These are phyloP conservation scores for Fistulina hepatica DNA, from an alignment of 1,284 basidiomycete species.

Conservation along the genomic window DNA sequence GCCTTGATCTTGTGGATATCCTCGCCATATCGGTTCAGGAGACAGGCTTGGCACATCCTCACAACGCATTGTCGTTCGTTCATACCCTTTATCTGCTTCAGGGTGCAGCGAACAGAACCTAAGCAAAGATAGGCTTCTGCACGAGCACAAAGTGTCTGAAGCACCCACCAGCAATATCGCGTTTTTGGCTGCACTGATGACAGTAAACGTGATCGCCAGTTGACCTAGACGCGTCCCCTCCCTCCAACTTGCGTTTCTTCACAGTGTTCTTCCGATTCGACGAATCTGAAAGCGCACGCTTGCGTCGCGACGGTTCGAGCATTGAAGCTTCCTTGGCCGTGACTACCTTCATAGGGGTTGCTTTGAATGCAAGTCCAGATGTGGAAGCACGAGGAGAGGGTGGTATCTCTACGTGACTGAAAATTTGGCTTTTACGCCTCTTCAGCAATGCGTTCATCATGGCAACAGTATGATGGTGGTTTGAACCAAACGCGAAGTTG, in stretches of 20 bases:
- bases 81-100: constrained; percentile 10
- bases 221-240: not conserved
- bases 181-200: constrained; percentile 60
- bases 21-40: constrained; percentile 54
- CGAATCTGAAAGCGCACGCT: not conserved
- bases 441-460: too few species aligned
- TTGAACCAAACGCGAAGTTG: too few species aligned
- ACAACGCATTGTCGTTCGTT: constrained; percentile 36
- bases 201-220: constrained; percentile 32
- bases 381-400: not conserved
- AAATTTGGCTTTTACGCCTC: too few species aligned
- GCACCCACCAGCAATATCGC: constrained; percentile 35
- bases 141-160: constrained; percentile 23
- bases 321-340: not conserved
- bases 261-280: not conserved
- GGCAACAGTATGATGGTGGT: too few species aligned
- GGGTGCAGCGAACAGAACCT: constrained; percentile 14
- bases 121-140: constrained; percentile 38
- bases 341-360: not conserved
- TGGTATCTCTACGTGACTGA: not conserved
- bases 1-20: constrained; percentile 38
- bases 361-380: not conserved
- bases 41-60: constrained; percentile 54
- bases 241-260: not conserved
- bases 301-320: not conserved